Conservation (phyloP, 1,284 basidiomycete species). For the Ceratobasidium sp. region DNA sequence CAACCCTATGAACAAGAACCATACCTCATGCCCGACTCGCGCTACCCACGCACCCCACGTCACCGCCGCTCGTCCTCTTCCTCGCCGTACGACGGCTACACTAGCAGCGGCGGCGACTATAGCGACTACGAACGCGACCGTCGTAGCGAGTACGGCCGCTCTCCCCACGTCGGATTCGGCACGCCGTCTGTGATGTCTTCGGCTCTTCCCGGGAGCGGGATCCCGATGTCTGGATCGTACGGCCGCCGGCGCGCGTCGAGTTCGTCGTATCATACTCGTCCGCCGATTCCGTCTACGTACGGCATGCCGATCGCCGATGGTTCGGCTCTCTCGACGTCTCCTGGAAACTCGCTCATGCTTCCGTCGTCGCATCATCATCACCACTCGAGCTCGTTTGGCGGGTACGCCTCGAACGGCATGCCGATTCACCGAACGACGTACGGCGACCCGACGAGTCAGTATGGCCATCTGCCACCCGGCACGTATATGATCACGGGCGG, state of each 20-base stretch:
- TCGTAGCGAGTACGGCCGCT: constrained; percentile 1
- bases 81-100: constrained; percentile 18
- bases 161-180: constrained; percentile 6
- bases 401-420: background rate
- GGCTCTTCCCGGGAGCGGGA: background rate
- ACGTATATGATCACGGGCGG: constrained; percentile 37
- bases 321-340: constrained; percentile 33
- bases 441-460: constrained; percentile 28
- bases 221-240: constrained; percentile 9
- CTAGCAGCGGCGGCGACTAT: background rate
- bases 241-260: constrained; percentile 24
- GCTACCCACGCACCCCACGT: constrained; percentile 5
- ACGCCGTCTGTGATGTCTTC: background rate
- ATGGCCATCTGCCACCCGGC: constrained; percentile 34
- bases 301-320: background rate
- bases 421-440: constrained; percentile 13
- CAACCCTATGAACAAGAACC: constrained; percentile 31
- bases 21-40: constrained; percentile 20
- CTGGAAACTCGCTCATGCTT: constrained; percentile 8
- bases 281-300: background rate
- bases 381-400: constrained; percentile 11
- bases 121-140: constrained; percentile 29
- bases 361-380: background rate
- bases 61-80: constrained; percentile 19
- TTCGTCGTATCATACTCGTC: constrained; percentile 20